These are phyloP conservation scores for Aspergillus pseudonomiae DNA, from an alignment of 2,329 filamentous ascomycete genomes.

Conservation along the genomic window DNA sequence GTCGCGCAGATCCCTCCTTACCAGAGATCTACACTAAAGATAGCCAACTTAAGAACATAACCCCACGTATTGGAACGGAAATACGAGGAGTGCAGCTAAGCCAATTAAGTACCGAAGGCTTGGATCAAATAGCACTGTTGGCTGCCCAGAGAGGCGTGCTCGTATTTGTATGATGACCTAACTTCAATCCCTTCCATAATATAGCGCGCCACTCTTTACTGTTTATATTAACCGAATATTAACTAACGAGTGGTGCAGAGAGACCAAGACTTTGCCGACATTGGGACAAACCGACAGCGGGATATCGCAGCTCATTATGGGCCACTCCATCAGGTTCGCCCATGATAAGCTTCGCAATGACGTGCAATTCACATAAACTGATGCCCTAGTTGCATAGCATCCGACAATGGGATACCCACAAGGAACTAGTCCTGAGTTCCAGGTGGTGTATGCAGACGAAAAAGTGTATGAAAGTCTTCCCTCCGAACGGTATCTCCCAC, in stretches of 20 bases:
- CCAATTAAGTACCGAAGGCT: constrained; percentile 6
- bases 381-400: background rate
- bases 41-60: constrained; percentile 7
- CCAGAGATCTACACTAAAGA: constrained; percentile 6
- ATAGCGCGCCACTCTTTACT: background rate
- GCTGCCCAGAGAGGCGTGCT: constrained; percentile 16
- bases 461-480: constrained; percentile 9
- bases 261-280: constrained; percentile 16
- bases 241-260: background rate
- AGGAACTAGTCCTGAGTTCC: constrained; percentile 13
- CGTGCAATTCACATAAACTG: background rate
- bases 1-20: constrained; percentile 8
- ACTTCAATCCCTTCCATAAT: background rate
- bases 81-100: constrained; percentile 10
- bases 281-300: constrained; percentile 10
- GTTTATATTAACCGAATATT: background rate
- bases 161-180: constrained; percentile 10
- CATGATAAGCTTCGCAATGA: background rate
- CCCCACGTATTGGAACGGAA: constrained; percentile 12
- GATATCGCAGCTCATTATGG: constrained; percentile 12
- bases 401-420: constrained; percentile 17
- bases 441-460: constrained; percentile 16
- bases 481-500: background rate
- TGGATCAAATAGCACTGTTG: constrained; percentile 14
- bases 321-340: constrained; percentile 10